Conservation (phyloP, 176 grass and related monocot genomes). For the Musa troglodytarum region DNA sequence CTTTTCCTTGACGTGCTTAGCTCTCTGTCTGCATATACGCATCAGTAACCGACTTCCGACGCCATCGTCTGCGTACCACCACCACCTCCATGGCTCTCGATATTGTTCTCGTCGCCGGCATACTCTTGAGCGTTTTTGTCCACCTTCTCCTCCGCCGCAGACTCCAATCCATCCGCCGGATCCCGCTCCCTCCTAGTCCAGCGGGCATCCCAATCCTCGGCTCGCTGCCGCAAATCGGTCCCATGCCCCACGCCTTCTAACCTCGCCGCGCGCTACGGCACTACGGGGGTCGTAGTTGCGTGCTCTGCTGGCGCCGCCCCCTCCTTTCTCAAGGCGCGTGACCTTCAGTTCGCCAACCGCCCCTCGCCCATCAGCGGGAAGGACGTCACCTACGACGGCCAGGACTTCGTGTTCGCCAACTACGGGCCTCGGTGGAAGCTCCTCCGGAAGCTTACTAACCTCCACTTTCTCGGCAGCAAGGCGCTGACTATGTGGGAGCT, state of each 20-base stretch:
- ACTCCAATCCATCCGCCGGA: not conserved
- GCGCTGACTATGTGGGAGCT: not conserved
- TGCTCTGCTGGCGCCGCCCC: conserved; percentile 9
- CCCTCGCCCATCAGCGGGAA: not conserved
- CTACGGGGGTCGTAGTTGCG: not conserved
- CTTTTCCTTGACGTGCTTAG: too few species aligned
- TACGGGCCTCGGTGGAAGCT: conserved; percentile 20
- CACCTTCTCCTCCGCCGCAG: not conserved
- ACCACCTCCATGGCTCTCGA: too few species aligned
- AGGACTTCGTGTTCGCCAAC: conserved; percentile 16
- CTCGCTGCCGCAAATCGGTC: conserved; percentile 1
- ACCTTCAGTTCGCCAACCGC: conserved; percentile 19
- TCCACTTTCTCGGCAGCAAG: conserved; percentile 10
- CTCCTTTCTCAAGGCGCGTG: conserved; percentile 13
- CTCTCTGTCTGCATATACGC: too few species aligned
- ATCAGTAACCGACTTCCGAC: not conserved
- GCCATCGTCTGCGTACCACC: too few species aligned
- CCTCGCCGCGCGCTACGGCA: conserved; percentile 3
- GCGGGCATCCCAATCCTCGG: conserved; percentile 7
- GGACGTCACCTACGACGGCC: conserved; percentile 12
- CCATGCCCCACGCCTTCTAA: not conserved
- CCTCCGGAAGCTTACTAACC: conserved; percentile 5
- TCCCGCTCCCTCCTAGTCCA: conserved; percentile 2
- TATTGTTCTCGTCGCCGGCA: not conserved
- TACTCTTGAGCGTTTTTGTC: not conserved